Base-by-base conservation (phyloP, 2,329 filamentous ascomycete species). In the Escovopsis sp. region DNA sequence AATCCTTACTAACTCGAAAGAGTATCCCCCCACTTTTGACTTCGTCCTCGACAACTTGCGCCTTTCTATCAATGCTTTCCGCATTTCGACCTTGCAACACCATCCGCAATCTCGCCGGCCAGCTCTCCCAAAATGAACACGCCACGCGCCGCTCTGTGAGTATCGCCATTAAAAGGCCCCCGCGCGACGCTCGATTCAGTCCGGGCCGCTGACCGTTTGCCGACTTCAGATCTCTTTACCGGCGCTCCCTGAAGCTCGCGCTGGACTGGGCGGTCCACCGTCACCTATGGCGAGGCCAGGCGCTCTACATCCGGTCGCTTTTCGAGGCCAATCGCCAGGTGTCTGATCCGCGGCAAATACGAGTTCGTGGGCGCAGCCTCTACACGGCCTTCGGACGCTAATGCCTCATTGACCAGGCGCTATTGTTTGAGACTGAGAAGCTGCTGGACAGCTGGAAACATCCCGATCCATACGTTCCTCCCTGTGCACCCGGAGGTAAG, bases 261-360 rank as follows among this genome's bases (percentile, higher is more conserved):
- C 78, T 96, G 51, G 87, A 95, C 69, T 98, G 91, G 91, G 78
- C 86, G 45, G 87, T 96, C 49, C 85, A 95, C 61, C 77, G 91
- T 52, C 78, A 89, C 56, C 67, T 95, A 47, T 98, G 91, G 89
- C 82, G 91, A 55, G 88, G 89, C 48, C 91, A 96, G 65, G 91
- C 91, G 30, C 69, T 96, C 49, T 96, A 98, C 63, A 94, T 98
- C 55, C 82, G 91, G 55, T 87, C 83, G 33, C 73, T 96, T 12
- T 98, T 96, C 59, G 91, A 98, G 62, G 86, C 86, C 45, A 96
- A 98, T 64, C 85, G 78, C 60, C 70, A 86, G 59, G 70, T 96
- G 47, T 77, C 75, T 45, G 85, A 95, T 58, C 85, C 85, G 33
- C 77, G 86, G 63, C 83, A 88, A 65, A 83, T 89, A 66, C 80